Conservation (phyloP, 306 rosid species). For the Sechiopsis laciniata region DNA sequence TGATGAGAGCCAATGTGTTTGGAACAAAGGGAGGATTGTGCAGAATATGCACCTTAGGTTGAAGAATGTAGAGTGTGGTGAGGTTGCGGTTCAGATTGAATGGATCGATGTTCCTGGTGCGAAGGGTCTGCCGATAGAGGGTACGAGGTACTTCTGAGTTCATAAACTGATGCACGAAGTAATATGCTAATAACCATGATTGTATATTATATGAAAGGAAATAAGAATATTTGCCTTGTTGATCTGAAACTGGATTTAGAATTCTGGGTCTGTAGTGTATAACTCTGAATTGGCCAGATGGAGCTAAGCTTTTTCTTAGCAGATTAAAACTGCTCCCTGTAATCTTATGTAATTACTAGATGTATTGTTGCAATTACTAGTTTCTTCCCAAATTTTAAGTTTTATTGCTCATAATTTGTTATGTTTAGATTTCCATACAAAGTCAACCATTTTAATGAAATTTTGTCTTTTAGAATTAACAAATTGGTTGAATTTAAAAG, state of each 20-base stretch:
- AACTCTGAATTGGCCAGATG: too few species aligned
- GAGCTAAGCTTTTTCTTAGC: too few species aligned
- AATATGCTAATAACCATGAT: background rate
- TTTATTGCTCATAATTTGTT: background rate
- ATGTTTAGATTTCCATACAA: too few species aligned
- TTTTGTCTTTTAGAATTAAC: too few species aligned
- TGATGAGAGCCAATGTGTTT: constrained; percentile 63
- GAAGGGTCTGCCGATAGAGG: constrained; percentile 21
- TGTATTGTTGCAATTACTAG: background rate
- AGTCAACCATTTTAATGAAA: too few species aligned
- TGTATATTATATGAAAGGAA: background rate
- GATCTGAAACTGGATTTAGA: too few species aligned
- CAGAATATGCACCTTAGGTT: constrained; percentile 65
- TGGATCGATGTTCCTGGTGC: constrained; percentile 58
- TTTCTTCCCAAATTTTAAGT: background rate
- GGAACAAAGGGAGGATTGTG: constrained; percentile 43
- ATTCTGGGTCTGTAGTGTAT: background rate
- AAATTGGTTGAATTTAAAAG: too few species aligned
- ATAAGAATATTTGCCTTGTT: too few species aligned
- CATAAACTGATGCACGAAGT: background rate
- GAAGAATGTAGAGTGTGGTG: constrained; percentile 69
- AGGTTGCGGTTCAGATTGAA: constrained; percentile 53
- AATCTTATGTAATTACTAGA: background rate
- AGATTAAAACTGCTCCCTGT: background rate
- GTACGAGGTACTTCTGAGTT: background rate